A percentile compares a stretch with the other conserved stretches of the same genome.
These are phyloP conservation scores for Volvox carteri DNA, from an alignment of 163 green algal genomes.

Conservation along the genomic window DNA sequence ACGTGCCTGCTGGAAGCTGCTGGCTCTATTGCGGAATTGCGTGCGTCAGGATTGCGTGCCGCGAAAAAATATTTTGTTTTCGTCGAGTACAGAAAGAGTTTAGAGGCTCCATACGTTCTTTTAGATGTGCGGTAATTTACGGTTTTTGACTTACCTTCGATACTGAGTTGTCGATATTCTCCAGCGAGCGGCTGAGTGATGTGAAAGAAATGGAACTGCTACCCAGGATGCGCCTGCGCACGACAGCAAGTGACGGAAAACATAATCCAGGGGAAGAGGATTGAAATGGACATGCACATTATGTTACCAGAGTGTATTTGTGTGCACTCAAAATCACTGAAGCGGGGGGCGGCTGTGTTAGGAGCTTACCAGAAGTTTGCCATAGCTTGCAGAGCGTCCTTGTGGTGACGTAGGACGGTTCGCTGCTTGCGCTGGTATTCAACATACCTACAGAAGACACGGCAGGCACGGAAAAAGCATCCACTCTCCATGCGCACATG, in stretches of 20 bases:
- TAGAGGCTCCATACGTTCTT: too few relatives aligned
- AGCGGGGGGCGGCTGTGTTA: too few relatives aligned
- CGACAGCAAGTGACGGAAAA: too few relatives aligned
- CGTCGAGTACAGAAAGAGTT: too few relatives aligned
- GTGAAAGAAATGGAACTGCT: conserved; percentile 18
- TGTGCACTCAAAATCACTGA: neutral
- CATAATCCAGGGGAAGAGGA: too few relatives aligned
- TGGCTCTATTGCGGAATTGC: too few relatives aligned
- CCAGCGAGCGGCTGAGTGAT: conserved; percentile 6
- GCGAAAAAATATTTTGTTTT: too few relatives aligned
- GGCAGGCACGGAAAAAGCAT: neutral
- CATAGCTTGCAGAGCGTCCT: conserved; percentile 52
- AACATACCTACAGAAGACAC: conserved; percentile 24
- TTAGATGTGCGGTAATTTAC: too few relatives aligned
- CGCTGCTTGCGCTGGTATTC: conserved; percentile 55
- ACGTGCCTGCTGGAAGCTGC: too few relatives aligned
- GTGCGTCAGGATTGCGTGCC: too few relatives aligned
- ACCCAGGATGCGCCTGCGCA: conserved; percentile 1
- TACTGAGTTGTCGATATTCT: conserved; percentile 28
- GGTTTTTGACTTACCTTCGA: conserved; percentile 5
- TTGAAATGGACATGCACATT: too few relatives aligned
- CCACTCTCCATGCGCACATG: neutral
- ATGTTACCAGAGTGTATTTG: too few relatives aligned
- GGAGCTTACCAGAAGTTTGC: conserved; percentile 25
- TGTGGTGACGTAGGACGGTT: conserved; percentile 32